These are phyloP conservation scores for Ensete glaucum DNA, from an alignment of 176 grass and related monocot species.

Conservation along the genomic window DNA sequence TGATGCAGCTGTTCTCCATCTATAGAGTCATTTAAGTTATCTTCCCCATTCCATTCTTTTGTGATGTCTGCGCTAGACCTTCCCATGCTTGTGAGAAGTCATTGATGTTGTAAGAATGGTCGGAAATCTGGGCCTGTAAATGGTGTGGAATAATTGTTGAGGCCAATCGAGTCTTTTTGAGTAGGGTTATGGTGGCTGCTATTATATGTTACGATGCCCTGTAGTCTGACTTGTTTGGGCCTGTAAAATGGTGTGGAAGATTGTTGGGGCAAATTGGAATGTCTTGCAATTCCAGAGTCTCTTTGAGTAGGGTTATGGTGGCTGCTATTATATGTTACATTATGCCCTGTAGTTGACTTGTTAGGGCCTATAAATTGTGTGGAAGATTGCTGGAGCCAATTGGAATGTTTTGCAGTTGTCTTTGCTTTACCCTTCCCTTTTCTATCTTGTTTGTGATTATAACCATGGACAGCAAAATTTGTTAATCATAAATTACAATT, in stretches of 20 bases:
- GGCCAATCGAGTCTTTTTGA: neutral
- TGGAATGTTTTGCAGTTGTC: neutral
- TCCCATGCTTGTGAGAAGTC: neutral
- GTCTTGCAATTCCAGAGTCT: neutral
- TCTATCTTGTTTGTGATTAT: neutral
- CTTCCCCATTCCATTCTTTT: neutral
- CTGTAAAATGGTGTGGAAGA: neutral
- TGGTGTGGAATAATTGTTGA: neutral
- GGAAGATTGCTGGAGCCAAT: neutral
- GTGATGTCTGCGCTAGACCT: neutral
- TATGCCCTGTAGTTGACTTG: neutral
- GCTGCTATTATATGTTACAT: neutral
- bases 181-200: neutral
- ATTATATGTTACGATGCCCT: neutral
- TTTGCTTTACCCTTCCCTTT: neutral
- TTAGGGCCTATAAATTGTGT: neutral
- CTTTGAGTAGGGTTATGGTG: neutral
- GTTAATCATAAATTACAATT: neutral
- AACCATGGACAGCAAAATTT: neutral
- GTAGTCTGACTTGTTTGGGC: neutral
- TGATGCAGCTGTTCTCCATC: constrained; percentile 45
- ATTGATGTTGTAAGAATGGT: too few relatives aligned
- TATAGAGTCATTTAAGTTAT: constrained; percentile 42
- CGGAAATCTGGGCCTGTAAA: neutral
- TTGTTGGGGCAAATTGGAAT: neutral